Conservation (phyloP, 2,329 filamentous ascomycete genomes). For the Podosphaera aphanis region DNA sequence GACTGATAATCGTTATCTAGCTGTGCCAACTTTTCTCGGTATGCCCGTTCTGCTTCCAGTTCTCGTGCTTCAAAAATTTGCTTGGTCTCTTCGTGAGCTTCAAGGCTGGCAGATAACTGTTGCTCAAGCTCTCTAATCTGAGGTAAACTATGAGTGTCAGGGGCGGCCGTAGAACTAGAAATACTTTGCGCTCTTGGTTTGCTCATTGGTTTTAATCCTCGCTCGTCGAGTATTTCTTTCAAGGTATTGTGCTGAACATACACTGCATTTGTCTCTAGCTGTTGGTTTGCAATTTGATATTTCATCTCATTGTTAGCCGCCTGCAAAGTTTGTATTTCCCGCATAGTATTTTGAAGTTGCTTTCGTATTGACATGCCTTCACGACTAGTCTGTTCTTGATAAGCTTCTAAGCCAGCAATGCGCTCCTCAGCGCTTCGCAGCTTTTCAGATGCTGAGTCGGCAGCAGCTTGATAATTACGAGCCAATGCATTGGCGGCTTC, state of each 20-base stretch:
- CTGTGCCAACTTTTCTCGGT: slow-evolving; percentile 79
- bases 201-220: slow-evolving; percentile 59
- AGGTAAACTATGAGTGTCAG: slow-evolving; percentile 54
- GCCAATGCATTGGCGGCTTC: slow-evolving; percentile 56
- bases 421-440: slow-evolving; percentile 83
- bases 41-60: slow-evolving; percentile 68
- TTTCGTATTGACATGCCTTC: slow-evolving; percentile 77
- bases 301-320: slow-evolving; percentile 62
- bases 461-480: slow-evolving; percentile 71
- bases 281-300: slow-evolving; percentile 60
- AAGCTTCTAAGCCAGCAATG: slow-evolving; percentile 86
- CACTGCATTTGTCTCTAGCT: slow-evolving; percentile 84
- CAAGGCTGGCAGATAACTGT: slow-evolving; percentile 53
- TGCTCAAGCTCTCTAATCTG: slow-evolving; percentile 71
- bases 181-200: slow-evolving; percentile 48
- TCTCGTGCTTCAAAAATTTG: slow-evolving; percentile 52
- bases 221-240: slow-evolving; percentile 76
- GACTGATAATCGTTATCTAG: slow-evolving; percentile 96
- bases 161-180: slow-evolving; percentile 49
- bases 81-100: slow-evolving; percentile 71
- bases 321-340: slow-evolving; percentile 62
- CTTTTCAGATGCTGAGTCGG: slow-evolving; percentile 68
- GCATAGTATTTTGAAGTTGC: slow-evolving; percentile 65
- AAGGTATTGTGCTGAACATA: slow-evolving; percentile 79
- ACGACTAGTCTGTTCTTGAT: slow-evolving; percentile 88